Percentiles rank a stretch among this genome's conserved stretches.
These are phyloP conservation scores for Geum urbanum DNA, from an alignment of 306 rosid species.

Conservation along the genomic window DNA sequence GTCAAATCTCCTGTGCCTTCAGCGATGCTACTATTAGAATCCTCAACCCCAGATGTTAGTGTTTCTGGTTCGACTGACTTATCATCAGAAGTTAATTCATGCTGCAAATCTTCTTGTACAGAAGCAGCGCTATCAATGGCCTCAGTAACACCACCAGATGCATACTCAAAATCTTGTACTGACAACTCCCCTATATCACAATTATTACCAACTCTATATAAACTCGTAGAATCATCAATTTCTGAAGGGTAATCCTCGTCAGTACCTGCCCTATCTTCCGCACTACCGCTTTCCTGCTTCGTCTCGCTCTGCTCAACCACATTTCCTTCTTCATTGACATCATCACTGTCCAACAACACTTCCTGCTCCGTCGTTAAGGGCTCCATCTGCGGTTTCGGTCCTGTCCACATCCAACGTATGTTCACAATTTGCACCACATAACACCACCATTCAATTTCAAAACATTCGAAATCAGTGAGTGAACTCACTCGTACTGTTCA, in stretches of 20 bases:
- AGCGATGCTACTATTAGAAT: constrained; percentile 37
- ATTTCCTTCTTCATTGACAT: neutral
- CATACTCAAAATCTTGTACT: constrained; percentile 36
- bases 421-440: neutral
- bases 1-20: constrained; percentile 43
- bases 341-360: constrained; percentile 50
- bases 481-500: constrained; percentile 52
- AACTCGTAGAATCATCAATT: constrained; percentile 38
- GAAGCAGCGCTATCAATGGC: constrained; percentile 37
- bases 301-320: constrained; percentile 6
- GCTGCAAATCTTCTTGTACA: constrained; percentile 39
- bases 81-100: constrained; percentile 36
- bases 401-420: constrained; percentile 35
- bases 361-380: constrained; percentile 72
- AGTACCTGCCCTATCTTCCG: constrained; percentile 44
- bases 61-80: constrained; percentile 36
- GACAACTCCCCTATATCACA: constrained; percentile 38
- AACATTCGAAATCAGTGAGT: neutral
- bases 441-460: neutral
- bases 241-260: constrained; percentile 44
- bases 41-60: constrained; percentile 40
- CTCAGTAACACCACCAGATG: constrained; percentile 37
- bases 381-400: constrained; percentile 52
- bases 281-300: constrained; percentile 37
- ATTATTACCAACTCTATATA: constrained; percentile 47